These are phyloP conservation scores for Fusarium globosum DNA, from an alignment of 2,329 filamentous ascomycete genomes.

Conservation along the genomic window DNA sequence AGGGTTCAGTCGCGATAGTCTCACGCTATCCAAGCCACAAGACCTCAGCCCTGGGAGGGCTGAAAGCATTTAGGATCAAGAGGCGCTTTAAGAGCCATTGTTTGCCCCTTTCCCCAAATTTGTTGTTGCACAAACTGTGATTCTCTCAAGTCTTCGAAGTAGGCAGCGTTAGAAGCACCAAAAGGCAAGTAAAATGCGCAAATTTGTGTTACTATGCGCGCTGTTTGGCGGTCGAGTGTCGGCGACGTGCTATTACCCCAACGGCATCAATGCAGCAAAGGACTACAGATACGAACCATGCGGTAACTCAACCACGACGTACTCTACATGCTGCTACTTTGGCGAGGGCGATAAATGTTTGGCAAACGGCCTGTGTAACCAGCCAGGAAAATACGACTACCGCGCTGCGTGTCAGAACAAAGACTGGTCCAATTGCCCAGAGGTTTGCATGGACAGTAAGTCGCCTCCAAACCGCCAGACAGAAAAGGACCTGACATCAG, in stretches of 20 bases:
- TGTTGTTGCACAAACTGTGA: rapidly evolving
- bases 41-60: constrained; percentile 23
- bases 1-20: constrained; percentile 47
- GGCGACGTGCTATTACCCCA: constrained; percentile 38
- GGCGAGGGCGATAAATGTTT: constrained; percentile 38
- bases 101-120: neutral
- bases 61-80: neutral
- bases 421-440: constrained; percentile 37
- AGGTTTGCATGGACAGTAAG: constrained; percentile 38
- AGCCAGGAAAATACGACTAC: constrained; percentile 27
- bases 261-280: constrained; percentile 32
- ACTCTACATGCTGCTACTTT: constrained; percentile 40
- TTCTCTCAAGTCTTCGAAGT: neutral
- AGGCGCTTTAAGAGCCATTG: neutral
- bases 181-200: neutral
- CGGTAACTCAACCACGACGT: constrained; percentile 23
- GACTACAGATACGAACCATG: constrained; percentile 41
- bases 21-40: constrained; percentile 34
- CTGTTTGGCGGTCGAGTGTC: neutral
- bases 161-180: neutral
- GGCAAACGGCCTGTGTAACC: constrained; percentile 34
- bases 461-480: rapidly evolving
- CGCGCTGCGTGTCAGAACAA: constrained; percentile 39
- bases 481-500: neutral
- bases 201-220: neutral